Conservation (phyloP, 257 asterid genomes). For the Solanum corneliomulleri region DNA sequence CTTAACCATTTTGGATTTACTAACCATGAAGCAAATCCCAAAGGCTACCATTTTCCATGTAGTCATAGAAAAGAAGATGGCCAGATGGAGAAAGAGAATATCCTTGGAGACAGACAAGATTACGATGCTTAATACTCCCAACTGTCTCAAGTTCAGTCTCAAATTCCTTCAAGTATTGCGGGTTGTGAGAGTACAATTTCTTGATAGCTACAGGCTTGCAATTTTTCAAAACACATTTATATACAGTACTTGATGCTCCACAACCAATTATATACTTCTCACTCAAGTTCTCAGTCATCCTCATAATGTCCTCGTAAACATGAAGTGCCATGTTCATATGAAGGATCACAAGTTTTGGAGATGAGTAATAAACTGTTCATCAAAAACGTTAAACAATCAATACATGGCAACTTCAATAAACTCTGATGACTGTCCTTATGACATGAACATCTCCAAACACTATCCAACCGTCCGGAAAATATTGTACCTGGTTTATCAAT, state of each 20-base stretch:
- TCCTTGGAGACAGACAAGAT: slow-evolving; percentile 86
- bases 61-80: slow-evolving; percentile 78
- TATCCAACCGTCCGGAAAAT: not conserved
- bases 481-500: slow-evolving; percentile 68
- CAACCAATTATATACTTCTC: slow-evolving; percentile 80
- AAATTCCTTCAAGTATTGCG: slow-evolving; percentile 72
- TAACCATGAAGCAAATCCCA: slow-evolving; percentile 93
- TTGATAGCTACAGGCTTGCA: slow-evolving; percentile 89
- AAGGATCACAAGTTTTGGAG: slow-evolving; percentile 87
- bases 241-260: slow-evolving; percentile 93
- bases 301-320: slow-evolving; percentile 88
- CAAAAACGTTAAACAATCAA: not conserved
- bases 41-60: slow-evolving; percentile 96
- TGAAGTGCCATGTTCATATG: slow-evolving; percentile 99
- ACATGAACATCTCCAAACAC: not conserved
- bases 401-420: not conserved
- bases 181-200: slow-evolving; percentile 70
- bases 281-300: slow-evolving; percentile 83
- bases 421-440: not conserved
- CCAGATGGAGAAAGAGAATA: slow-evolving; percentile 79
- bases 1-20: not conserved
- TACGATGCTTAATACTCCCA: slow-evolving; percentile 90
- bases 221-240: slow-evolving; percentile 83
- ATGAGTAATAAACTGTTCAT: slow-evolving; percentile 45
- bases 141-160: slow-evolving; percentile 88